A percentile compares a stretch with the other conserved stretches of the same genome.
These are phyloP conservation scores for Podaxis sp. DNA, from an alignment of 768 basidiomycete species.

Conservation along the genomic window DNA sequence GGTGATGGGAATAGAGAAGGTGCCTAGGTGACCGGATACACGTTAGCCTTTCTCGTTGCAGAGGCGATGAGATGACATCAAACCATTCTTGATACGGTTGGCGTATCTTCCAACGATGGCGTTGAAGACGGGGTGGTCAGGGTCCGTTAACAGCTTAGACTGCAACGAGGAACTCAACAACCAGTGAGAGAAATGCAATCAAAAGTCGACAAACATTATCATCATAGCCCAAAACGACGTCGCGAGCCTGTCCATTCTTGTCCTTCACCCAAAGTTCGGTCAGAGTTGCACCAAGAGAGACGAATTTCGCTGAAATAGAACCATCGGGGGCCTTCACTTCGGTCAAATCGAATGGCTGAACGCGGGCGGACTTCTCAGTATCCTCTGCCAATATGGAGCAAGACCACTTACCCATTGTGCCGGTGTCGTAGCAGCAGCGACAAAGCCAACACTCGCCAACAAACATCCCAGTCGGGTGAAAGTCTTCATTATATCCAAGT, in stretches of 20 bases:
- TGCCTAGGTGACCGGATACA: slow-evolving; percentile 30
- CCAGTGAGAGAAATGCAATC: neutral
- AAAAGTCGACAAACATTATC: slow-evolving; percentile 39
- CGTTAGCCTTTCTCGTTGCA: neutral
- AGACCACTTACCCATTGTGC: neutral
- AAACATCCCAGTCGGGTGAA: neutral
- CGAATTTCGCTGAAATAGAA: slow-evolving; percentile 58
- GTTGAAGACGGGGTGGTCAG: slow-evolving; percentile 48
- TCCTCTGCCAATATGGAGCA: neutral
- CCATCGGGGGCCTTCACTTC: slow-evolving; percentile 51
- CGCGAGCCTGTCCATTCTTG: slow-evolving; percentile 43
- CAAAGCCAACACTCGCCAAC: neutral
- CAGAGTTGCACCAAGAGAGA: slow-evolving; percentile 55
- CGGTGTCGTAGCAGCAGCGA: neutral
- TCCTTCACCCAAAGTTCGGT: slow-evolving; percentile 59
- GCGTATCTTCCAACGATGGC: slow-evolving; percentile 48
- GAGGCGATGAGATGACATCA: neutral
- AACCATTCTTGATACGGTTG: slow-evolving; percentile 52
- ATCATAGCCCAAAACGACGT: slow-evolving; percentile 61
- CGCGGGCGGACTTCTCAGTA: neutral
- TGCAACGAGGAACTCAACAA: slow-evolving; percentile 17
- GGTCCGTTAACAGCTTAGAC: slow-evolving; percentile 42
- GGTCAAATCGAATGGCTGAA: slow-evolving; percentile 49
- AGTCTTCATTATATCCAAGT: neutral
- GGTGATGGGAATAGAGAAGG: slow-evolving; percentile 54